Evolutionary conservation across 345 rosid species (phyloP).

Genomic region (Hibiscus syriacus): DNA sequence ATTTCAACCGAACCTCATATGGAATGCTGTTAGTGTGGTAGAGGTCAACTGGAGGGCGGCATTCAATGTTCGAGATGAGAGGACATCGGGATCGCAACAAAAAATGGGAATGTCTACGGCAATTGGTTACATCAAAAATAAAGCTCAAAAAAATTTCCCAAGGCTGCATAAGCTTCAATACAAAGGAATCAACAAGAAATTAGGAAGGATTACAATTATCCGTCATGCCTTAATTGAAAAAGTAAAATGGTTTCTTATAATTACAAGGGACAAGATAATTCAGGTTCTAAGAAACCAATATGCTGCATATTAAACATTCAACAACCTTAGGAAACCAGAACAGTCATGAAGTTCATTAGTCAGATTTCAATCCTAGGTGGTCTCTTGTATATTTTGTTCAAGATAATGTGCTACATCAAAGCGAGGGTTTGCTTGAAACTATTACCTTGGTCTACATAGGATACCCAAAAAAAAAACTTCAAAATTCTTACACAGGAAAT

Average conservation of each 20-base stretch:
- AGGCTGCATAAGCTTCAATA: not conserved
- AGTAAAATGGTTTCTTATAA: not conserved
- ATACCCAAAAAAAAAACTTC: not conserved
- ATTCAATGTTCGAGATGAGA: too few species aligned
- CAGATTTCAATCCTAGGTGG: not conserved
- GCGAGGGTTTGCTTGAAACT: not conserved
- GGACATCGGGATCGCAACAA: too few species aligned
- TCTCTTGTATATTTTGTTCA: not conserved
- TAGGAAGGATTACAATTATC: not conserved
- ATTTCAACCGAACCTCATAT: too few species aligned
- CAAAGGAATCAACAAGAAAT: not conserved
- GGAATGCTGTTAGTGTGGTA: too few species aligned
- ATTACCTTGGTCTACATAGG: not conserved
- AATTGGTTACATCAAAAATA: not conserved
- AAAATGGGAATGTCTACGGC: not conserved
- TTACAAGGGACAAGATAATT: not conserved
- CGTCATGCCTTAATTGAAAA: not conserved
- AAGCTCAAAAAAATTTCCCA: not conserved
- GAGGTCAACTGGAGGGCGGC: too few species aligned
- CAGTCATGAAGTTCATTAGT: not conserved
- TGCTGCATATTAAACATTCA: not conserved
- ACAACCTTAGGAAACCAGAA: not conserved
- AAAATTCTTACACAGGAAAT: slow-evolving; percentile 70
- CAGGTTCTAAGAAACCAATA: not conserved
- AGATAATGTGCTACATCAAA: not conserved